Base-by-base conservation (phyloP, 768 basidiomycete genomes). In the Erythrobasidium yunnanense region DNA sequence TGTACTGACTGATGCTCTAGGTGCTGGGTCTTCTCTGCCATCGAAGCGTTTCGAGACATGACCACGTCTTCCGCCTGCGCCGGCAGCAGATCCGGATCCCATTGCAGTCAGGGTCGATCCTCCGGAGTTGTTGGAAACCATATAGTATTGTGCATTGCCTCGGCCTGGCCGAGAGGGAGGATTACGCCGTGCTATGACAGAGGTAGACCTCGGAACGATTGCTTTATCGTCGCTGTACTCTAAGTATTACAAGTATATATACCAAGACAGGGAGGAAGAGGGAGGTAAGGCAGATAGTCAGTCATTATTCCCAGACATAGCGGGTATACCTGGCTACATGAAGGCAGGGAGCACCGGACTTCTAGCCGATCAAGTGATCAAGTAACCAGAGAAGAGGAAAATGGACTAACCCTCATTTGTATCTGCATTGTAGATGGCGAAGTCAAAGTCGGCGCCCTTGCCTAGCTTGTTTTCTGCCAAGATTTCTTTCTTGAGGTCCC, bases 401-500 rank as follows among this genome's bases (percentile, higher is more conserved):
- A 15, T 13, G 32, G 35, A 72, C 76, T 69, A 73, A 93, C 95
- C 95, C 84, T 99, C 89, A 67, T 87, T 87, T 6, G 87, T 85
- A 34, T 86, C 84, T 51, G 83, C 78, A 74, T 96, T 91, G 75
- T 84, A 87, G 38, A 97, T 81, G 56, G 83, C 83, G 25, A 99
- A 82, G 78, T 99, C 95, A 80, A 97, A 96, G 75, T 99, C 95
- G 66, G 89, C 90, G 2, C 73, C 74, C 81, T 90, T 92, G 79
- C 86, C 87, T 78, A 99, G 84, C 76, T 87, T 90, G 76, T 96
- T 96, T 75, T 87, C 87, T 74, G 93, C 80, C 74, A 99, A 93
- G 75, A 99, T 89, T 79, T 97, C 95, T 81, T 86, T 88, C 80
- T 99, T 99, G 78, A 99, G 81, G 78, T 99, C 95, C 81, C 96